Evolutionary conservation across 164 flowering plant species (phyloP).

Genomic region (Protea cynaroides): DNA sequence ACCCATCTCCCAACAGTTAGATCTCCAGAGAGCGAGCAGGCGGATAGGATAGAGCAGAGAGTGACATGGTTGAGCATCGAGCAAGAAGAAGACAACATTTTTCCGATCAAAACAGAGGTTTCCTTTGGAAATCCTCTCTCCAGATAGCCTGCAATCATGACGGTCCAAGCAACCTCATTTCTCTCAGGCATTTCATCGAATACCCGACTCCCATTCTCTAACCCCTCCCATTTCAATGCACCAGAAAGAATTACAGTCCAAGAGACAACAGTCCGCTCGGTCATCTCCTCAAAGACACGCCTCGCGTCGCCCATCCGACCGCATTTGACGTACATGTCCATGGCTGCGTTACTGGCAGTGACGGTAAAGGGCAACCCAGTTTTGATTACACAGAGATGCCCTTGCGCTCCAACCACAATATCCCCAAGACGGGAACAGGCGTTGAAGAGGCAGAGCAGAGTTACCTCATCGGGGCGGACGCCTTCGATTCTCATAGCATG

Average conservation of each 20-base stretch:
- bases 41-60: slow-evolving; percentile 50
- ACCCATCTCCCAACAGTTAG: slow-evolving; percentile 53
- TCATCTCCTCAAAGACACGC: slow-evolving; percentile 41
- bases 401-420: slow-evolving; percentile 28
- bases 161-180: slow-evolving; percentile 60
- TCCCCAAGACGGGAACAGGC: slow-evolving; percentile 41
- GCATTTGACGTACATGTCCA: slow-evolving; percentile 69
- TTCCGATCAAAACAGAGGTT: slow-evolving; percentile 30
- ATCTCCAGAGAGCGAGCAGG: slow-evolving; percentile 52
- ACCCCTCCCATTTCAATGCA: slow-evolving; percentile 40
- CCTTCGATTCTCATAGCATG: slow-evolving; percentile 26
- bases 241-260: slow-evolving; percentile 60
- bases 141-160: slow-evolving; percentile 47
- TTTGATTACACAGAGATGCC: slow-evolving; percentile 38
- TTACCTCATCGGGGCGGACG: slow-evolving; percentile 36
- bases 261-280: slow-evolving; percentile 44
- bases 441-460: slow-evolving; percentile 38
- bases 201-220: slow-evolving; percentile 28
- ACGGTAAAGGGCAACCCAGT: slow-evolving; percentile 31
- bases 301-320: slow-evolving; percentile 39
- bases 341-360: slow-evolving; percentile 39
- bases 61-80: slow-evolving; percentile 35
- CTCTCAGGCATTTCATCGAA: slow-evolving; percentile 63
- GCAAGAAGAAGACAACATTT: slow-evolving; percentile 28
- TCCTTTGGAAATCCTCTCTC: slow-evolving; percentile 35